Evolutionary conservation across 345 rosid species (phyloP), one percentile per base, ranked within the genome.

Genomic region (Microthlaspi erraticum): DNA sequence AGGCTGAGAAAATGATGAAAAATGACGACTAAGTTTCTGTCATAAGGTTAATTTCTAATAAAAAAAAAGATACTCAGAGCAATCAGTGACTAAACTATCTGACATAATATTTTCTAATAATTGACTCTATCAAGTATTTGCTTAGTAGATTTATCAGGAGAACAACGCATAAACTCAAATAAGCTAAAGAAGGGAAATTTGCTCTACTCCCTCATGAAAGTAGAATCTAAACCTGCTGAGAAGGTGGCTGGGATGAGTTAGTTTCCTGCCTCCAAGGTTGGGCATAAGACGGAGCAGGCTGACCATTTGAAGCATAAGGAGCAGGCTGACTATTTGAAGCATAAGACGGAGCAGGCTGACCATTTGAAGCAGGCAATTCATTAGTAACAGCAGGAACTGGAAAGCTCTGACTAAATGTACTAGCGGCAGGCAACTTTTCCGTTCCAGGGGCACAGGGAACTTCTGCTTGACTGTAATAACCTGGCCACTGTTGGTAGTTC

Each of bases 361-460:
- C 81, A 80, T 68, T 81, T 80, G 92, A 75, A 65, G 83, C 75
- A 57, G 88, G 75, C 60, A 83, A 76, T 54, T 82, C 92, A 79
- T 76, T 77, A 58, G 83, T 45, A 75, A 82, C 86, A 75, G 77
- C 79, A 53, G 89, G 76, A 78, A 52, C 80, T 56, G 86, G 79
- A 77, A 82, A 81, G 36, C 78, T 87, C 79, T 77, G 88, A 60
- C 79, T 86, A 75, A 83, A 70, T 43, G 88, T 61, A 76, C 79
- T 71, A 58, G 85, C 34, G 81, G 81, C 80, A 74, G 93, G 78
- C 77, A 85, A 68, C 71, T 83, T 90, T 74, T 95, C 99, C 13
- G 98, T 95, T 61, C 99, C 99, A 0, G 98, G 99, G 58, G 99
- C 99, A 81, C 99, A 95, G 59, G 81, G 93, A 64, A 89, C 98